A percentile compares a stretch with the other conserved stretches of the same genome.
Conservation (phyloP, 1,284 basidiomycete genomes). For the Ustilago nuda region DNA sequence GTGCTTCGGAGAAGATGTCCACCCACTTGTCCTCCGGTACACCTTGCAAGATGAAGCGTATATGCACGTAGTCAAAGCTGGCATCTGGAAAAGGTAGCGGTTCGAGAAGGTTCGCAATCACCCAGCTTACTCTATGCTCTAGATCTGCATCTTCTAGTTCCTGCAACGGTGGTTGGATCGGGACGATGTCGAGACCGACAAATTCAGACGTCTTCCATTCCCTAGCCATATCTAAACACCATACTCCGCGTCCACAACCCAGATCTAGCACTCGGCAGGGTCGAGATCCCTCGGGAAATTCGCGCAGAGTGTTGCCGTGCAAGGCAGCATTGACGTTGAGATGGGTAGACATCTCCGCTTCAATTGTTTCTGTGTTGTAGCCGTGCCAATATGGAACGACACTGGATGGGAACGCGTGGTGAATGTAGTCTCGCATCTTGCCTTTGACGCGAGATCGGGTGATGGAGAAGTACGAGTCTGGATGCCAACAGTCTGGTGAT, state of each 20-base stretch:
- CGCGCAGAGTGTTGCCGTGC: constrained; percentile 31
- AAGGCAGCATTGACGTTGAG: constrained; percentile 23
- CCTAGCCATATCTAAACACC: constrained; percentile 54
- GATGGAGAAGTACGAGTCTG: constrained; percentile 42
- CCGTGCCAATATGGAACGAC: constrained; percentile 54
- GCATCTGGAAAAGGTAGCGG: constrained; percentile 58
- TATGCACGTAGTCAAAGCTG: constrained; percentile 60
- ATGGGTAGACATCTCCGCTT: constrained; percentile 43
- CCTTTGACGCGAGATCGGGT: constrained; percentile 32
- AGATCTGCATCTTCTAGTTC: constrained; percentile 45
- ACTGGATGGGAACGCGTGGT: constrained; percentile 45
- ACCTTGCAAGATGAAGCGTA: constrained; percentile 41
- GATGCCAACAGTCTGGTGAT: constrained; percentile 50
- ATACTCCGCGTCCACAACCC: constrained; percentile 51
- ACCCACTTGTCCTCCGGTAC: constrained; percentile 58
- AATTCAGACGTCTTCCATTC: constrained; percentile 59
- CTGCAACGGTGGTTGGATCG: constrained; percentile 49
- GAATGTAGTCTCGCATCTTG: constrained; percentile 39
- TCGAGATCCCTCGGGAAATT: constrained; percentile 32
- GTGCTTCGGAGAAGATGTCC: constrained; percentile 40
- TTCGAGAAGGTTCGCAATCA: constrained; percentile 60
- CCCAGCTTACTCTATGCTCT: constrained; percentile 55
- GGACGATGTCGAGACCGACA: constrained; percentile 58
- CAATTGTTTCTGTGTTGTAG: constrained; percentile 41
- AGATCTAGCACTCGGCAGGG: constrained; percentile 56